Evolutionary conservation across 2,329 filamentous ascomycete genomes (phyloP).

Genomic region (Calycina herbarum): DNA sequence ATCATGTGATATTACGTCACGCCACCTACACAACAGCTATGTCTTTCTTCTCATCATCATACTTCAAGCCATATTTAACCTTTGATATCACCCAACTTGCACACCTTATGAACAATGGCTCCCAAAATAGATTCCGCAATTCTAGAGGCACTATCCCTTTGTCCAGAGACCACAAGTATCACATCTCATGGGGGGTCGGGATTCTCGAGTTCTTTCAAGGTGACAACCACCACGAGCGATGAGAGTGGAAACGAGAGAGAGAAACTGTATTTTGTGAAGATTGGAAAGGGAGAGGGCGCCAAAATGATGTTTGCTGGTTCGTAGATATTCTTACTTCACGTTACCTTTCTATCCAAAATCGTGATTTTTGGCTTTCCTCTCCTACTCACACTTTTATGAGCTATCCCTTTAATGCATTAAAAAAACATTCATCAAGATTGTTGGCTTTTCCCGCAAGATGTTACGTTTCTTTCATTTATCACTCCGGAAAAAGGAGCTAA

Average conservation of each 20-base stretch:
- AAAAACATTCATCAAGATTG: no score
- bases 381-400: no score
- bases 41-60: no score
- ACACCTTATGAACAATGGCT: conserved; percentile 15
- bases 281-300: conserved; percentile 57
- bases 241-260: conserved; percentile 26
- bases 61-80: no score
- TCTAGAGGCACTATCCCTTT: conserved; percentile 58
- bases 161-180: conserved; percentile 55
- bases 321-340: conserved; percentile 11
- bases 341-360: neutral
- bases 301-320: conserved; percentile 69
- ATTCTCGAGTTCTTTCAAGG: conserved; percentile 67
- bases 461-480: no score
- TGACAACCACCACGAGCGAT: conserved; percentile 41
- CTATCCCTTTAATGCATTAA: no score
- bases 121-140: conserved; percentile 62
- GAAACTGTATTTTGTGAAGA: conserved; percentile 70
- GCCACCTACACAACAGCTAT: neutral
- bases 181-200: conserved; percentile 64
- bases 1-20: conserved; percentile 1
- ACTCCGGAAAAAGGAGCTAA: no score
- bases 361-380: neutral
- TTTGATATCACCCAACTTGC: no score
- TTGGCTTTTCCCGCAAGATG: no score